Evolutionary conservation across 176 grass and related monocot species (phyloP).

Genomic region (Tuctoria greenei): DNA sequence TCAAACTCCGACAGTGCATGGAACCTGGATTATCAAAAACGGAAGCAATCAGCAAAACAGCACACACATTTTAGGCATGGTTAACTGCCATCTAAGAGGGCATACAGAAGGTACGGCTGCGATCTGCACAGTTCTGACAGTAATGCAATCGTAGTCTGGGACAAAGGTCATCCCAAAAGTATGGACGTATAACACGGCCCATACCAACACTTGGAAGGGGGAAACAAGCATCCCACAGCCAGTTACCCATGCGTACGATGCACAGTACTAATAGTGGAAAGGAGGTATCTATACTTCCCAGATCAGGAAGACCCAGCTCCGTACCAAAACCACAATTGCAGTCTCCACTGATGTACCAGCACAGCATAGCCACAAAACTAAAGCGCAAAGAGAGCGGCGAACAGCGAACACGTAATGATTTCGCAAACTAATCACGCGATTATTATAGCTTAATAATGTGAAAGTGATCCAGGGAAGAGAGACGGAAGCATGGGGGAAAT

Average conservation of each 20-base stretch:
- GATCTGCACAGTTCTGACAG: conserved; percentile 9
- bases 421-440: conserved; percentile 1
- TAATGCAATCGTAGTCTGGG: conserved; percentile 21
- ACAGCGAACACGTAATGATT: neutral
- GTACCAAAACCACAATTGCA: conserved; percentile 23
- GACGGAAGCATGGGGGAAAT: neutral
- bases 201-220: conserved; percentile 43
- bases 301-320: conserved; percentile 38
- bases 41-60: conserved; percentile 32
- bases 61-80: neutral
- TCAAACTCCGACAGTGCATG: conserved; percentile 74
- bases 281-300: conserved; percentile 35
- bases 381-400: neutral
- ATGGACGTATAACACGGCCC: conserved; percentile 21
- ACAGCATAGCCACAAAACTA: conserved; percentile 8
- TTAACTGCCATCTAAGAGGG: conserved; percentile 14
- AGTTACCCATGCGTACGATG: conserved; percentile 34
- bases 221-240: conserved; percentile 29
- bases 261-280: conserved; percentile 37
- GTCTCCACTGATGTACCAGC: conserved; percentile 6
- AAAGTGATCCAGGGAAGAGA: neutral
- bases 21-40: conserved; percentile 61
- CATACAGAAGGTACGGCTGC: conserved; percentile 8
- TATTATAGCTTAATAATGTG: neutral
- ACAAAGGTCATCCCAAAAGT: conserved; percentile 31